These are phyloP conservation scores for Arbutus unedo DNA, from an alignment of 148 eudicot species.

Conservation along the genomic window DNA sequence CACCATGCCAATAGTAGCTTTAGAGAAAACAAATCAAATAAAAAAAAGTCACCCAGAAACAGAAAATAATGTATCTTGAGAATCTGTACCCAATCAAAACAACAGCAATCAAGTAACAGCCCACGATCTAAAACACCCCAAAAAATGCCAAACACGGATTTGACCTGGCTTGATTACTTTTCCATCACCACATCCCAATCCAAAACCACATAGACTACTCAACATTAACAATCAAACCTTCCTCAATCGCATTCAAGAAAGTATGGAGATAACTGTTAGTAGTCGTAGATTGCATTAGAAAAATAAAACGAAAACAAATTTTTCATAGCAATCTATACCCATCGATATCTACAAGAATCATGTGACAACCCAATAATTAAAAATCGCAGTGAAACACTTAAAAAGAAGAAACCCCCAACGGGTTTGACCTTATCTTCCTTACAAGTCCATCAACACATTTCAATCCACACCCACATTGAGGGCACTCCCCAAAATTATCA, in stretches of 20 bases:
- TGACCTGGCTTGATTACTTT: not conserved
- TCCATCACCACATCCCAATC: not conserved
- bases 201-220: not conserved
- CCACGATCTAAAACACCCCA: not conserved
- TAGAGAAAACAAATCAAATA: not conserved
- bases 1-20: not conserved
- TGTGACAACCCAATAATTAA: not conserved
- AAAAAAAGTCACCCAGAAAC: not conserved
- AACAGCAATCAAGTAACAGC: not conserved
- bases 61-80: not conserved
- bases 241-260: not conserved
- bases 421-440: constrained; percentile 1
- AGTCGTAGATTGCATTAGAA: not conserved
- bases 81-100: not conserved
- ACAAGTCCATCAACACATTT: constrained; percentile 25
- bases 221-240: not conserved
- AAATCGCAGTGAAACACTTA: not conserved
- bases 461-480: constrained; percentile 55
- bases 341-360: not conserved
- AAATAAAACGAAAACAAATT: not conserved
- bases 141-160: not conserved
- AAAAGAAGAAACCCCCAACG: constrained; percentile 1
- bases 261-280: not conserved
- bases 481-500: constrained; percentile 38
- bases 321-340: not conserved